A percentile compares a stretch with the other conserved stretches of the same genome.
These are phyloP conservation scores for Volutella citrinella DNA, from an alignment of 2,329 filamentous ascomycete genomes.

Conservation along the genomic window DNA sequence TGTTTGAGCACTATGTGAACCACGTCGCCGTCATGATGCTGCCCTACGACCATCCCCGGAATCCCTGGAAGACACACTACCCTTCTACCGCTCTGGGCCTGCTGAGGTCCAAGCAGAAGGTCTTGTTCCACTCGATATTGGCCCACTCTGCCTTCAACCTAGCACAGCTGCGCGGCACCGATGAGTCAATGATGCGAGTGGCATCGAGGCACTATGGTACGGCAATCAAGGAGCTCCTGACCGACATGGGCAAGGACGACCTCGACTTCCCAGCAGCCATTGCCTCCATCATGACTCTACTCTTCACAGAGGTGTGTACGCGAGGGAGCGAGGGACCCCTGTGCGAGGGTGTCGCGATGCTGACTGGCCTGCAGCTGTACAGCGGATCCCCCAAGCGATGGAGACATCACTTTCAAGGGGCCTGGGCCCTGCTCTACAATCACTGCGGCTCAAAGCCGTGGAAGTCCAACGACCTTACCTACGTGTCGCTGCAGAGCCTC, in stretches of 20 bases:
- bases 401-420: slow-evolving; percentile 6
- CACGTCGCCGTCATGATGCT: slow-evolving; percentile 4
- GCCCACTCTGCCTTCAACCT: slow-evolving; percentile 5
- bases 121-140: slow-evolving; percentile 1
- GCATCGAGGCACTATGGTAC: slow-evolving; percentile 3
- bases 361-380: slow-evolving; percentile 1
- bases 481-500: slow-evolving; percentile 2
- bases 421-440: too few relatives aligned
- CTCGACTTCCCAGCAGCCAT: not conserved
- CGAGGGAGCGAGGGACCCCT: too few relatives aligned
- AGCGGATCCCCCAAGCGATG: slow-evolving; percentile 2
- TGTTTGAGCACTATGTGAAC: slow-evolving; percentile 4
- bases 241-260: not conserved
- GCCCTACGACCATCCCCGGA: slow-evolving; percentile 6
- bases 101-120: not conserved
- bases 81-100: slow-evolving; percentile 1
- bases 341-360: too few relatives aligned
- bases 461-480: not conserved
- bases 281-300: slow-evolving; percentile 6
- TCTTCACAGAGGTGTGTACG: slow-evolving; percentile 5
- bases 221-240: slow-evolving; percentile 1
- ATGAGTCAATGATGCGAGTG: not conserved
- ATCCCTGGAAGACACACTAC: slow-evolving; percentile 3
- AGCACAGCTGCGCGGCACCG: slow-evolving; percentile 2
- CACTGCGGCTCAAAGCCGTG: slow-evolving; percentile 2